These are phyloP conservation scores for Psilocybe azurescens DNA, from an alignment of 768 basidiomycete genomes.

Conservation along the genomic window DNA sequence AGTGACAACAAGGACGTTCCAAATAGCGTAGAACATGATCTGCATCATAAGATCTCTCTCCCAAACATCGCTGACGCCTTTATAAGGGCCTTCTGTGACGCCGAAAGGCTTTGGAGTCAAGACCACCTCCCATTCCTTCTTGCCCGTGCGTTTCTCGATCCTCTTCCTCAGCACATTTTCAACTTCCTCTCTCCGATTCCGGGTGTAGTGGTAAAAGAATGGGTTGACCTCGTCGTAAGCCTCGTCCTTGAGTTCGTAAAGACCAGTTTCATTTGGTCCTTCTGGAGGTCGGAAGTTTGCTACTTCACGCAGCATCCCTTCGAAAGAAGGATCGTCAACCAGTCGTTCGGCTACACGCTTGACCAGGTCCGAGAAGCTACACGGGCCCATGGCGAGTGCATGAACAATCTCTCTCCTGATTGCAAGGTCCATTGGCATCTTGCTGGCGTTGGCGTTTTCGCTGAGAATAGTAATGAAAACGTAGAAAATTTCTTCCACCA, in stretches of 20 bases:
- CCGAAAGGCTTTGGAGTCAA: constrained; percentile 75
- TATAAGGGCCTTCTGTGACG: constrained; percentile 73
- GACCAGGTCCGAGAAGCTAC: constrained; percentile 88
- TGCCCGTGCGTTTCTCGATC: constrained; percentile 62
- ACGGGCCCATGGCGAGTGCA: constrained; percentile 85
- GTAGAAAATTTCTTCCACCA: constrained; percentile 93
- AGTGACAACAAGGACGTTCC: constrained; percentile 73
- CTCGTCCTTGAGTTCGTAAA: constrained; percentile 89
- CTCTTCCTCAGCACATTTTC: constrained; percentile 75
- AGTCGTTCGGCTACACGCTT: constrained; percentile 91
- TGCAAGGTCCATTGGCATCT: constrained; percentile 63
- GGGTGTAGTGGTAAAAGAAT: constrained; percentile 94
- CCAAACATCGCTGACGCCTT: constrained; percentile 63
- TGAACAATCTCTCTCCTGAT: constrained; percentile 90
- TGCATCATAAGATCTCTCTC: constrained; percentile 77
- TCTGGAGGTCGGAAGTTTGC: constrained; percentile 86
- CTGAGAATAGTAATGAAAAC: constrained; percentile 86
- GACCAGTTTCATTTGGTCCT: constrained; percentile 74
- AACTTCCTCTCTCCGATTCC: constrained; percentile 93
- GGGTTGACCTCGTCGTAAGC: constrained; percentile 89
- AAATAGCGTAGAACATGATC: constrained; percentile 82
- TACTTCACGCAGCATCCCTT: constrained; percentile 76
- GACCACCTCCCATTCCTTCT: constrained; percentile 61
- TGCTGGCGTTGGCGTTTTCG: constrained; percentile 77
- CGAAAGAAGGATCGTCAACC: constrained; percentile 83